Conservation (phyloP, 192 early-diverging fungal species). For the Umbelopsis sp. region DNA sequence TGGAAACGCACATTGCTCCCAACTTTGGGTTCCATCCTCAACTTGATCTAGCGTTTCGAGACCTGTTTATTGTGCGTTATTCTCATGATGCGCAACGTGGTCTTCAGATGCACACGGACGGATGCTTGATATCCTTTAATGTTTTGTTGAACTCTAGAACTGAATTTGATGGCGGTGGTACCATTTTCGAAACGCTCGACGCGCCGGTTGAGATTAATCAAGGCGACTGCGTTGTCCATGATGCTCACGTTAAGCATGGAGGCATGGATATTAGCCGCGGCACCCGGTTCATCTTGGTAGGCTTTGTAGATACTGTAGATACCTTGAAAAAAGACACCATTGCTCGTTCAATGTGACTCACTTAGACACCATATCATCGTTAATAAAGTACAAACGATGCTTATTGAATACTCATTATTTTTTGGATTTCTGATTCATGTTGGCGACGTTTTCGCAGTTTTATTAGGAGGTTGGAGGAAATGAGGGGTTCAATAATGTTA, state of each 20-base stretch:
- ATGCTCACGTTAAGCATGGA: constrained; percentile 44
- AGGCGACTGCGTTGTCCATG: constrained; percentile 53
- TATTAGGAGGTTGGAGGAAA: too few species aligned
- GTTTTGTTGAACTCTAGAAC: constrained; percentile 46
- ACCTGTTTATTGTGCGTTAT: constrained; percentile 54
- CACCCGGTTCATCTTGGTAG: constrained; percentile 48
- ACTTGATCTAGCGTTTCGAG: constrained; percentile 43
- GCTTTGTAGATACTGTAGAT: constrained; percentile 56
- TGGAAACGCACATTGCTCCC: constrained; percentile 29
- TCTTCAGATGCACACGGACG: constrained; percentile 54
- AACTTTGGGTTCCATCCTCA: constrained; percentile 37
- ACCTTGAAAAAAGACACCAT: constrained; percentile 30
- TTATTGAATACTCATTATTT: too few species aligned
- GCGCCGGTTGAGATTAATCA: constrained; percentile 29
- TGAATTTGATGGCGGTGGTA: constrained; percentile 61
- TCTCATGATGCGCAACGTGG: constrained; percentile 42
- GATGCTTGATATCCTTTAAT: constrained; percentile 57
- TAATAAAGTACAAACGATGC: too few species aligned
- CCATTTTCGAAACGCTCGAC: constrained; percentile 40
- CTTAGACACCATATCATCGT: too few species aligned
- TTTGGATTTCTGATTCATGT: too few species aligned
- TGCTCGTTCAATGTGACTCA: background rate
- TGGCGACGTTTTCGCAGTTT: too few species aligned
- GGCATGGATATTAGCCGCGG: constrained; percentile 48
- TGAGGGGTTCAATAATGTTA: constrained; percentile 11